Evolutionary conservation across 2,329 filamentous ascomycete genomes (phyloP).

Genomic region (Orbilia oligospora): DNA sequence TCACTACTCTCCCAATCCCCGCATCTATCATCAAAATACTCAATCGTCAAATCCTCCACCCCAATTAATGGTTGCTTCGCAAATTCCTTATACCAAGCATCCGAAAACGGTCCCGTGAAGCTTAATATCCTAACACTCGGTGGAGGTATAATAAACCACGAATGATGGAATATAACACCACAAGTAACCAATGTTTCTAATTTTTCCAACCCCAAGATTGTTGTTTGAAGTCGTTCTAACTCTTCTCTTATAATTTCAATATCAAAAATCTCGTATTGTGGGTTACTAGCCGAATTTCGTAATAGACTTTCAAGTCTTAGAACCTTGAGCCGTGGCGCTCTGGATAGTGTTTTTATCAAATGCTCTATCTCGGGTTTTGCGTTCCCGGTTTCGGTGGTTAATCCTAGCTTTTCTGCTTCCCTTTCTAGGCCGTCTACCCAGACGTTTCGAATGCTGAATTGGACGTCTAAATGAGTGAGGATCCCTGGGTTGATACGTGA

Average conservation of each 20-base stretch:
- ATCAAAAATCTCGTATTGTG: neutral
- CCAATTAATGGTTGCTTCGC: neutral
- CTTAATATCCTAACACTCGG: neutral
- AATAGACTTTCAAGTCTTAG: neutral
- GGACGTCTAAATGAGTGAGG: neutral
- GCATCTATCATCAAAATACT: neutral
- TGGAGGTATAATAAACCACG: slow-evolving; percentile 12
- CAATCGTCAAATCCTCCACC: slow-evolving; percentile 18
- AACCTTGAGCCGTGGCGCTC: neutral
- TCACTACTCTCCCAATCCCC: neutral
- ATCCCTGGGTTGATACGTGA: neutral
- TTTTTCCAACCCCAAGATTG: neutral
- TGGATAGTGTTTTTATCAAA: neutral
- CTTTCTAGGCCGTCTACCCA: neutral
- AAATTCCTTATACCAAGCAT: slow-evolving; percentile 12
- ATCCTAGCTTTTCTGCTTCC: neutral
- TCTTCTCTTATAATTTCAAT: neutral
- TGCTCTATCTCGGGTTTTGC: neutral
- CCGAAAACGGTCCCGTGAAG: neutral
- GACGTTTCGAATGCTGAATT: neutral
- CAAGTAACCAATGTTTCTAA: neutral
- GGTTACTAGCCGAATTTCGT: neutral
- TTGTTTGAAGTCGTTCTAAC: neutral
- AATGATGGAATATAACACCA: slow-evolving; percentile 21
- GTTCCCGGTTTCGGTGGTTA: neutral